phyloP scores from a whole-genome alignment of 495 filamentous ascomycete genomes.

The Cudoniella acicularis region DNA sequence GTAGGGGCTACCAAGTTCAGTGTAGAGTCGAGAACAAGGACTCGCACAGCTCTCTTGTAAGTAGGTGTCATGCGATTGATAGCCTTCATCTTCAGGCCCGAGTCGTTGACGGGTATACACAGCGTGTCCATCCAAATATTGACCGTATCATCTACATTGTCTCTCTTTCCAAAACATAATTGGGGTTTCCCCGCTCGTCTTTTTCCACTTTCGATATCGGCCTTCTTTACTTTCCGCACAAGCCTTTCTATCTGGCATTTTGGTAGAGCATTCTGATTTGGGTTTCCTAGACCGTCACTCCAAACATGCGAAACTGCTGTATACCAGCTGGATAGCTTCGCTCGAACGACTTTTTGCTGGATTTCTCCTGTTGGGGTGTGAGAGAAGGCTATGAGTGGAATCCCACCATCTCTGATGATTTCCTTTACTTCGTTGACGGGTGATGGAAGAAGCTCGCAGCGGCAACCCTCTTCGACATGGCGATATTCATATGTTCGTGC shows the following conservation, averaged over 20 bases:
- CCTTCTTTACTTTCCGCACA: not conserved
- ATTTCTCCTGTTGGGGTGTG: not conserved
- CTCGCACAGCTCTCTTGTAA: not conserved
- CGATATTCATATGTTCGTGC: not conserved
- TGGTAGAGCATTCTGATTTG: not conserved
- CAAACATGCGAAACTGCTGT: not conserved
- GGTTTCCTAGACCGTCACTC: not conserved
- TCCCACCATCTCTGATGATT: not conserved
- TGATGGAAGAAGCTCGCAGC: not conserved
- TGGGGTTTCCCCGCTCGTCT: not conserved
- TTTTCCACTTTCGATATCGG: not conserved
- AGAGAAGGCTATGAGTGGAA: not conserved
- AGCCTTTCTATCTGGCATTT: not conserved
- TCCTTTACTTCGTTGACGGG: not conserved
- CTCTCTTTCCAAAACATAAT: not conserved
- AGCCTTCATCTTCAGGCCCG: not conserved
- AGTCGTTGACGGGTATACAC: not conserved
- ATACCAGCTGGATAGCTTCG: not conserved
- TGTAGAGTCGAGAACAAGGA: not conserved
- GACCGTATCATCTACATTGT: not conserved
- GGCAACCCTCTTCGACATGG: not conserved
- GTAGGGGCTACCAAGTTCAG: not conserved
- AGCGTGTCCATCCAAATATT: not conserved
- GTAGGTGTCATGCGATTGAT: not conserved
- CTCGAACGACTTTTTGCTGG: not conserved